Conservation (phyloP, 2,329 filamentous ascomycete species). For the Ascochyta pisi region DNA sequence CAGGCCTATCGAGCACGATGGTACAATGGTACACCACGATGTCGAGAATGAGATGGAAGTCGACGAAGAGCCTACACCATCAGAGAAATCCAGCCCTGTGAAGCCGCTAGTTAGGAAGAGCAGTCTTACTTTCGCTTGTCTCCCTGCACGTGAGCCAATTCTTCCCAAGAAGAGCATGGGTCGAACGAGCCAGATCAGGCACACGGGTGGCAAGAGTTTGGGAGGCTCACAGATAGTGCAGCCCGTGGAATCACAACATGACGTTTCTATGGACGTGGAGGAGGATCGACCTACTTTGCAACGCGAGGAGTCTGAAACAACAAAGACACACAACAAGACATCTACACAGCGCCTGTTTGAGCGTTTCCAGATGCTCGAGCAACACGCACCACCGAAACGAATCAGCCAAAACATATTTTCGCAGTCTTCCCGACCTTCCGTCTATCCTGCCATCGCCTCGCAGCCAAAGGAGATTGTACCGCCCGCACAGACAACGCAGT, state of each 20-base stretch:
- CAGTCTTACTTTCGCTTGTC: constrained; percentile 90
- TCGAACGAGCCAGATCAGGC: constrained; percentile 76
- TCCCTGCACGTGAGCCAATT: constrained; percentile 89
- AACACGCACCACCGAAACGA: constrained; percentile 47
- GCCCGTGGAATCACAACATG: constrained; percentile 47
- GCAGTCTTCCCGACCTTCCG: constrained; percentile 17
- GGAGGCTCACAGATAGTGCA: constrained; percentile 54
- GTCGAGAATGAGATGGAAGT: constrained; percentile 50
- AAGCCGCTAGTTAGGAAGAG: constrained; percentile 86
- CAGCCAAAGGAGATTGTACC: constrained; percentile 36
- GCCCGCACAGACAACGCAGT: constrained; percentile 34
- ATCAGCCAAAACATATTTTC: constrained; percentile 47
- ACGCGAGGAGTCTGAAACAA: constrained; percentile 58
- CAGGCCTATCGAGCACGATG: constrained; percentile 34
- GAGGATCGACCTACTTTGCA: constrained; percentile 50
- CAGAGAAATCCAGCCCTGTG: constrained; percentile 75
- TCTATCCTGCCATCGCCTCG: constrained; percentile 14
- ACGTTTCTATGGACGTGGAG: constrained; percentile 63
- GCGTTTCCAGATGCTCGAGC: constrained; percentile 80
- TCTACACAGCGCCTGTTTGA: constrained; percentile 95
- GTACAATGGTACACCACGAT: constrained; percentile 41
- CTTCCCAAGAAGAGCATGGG: constrained; percentile 83
- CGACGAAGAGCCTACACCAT: constrained; percentile 67
- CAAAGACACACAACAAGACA: constrained; percentile 76
- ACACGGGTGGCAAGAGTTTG: constrained; percentile 73